Evolutionary conservation across 805 yeast genomes (phyloP).

Genomic region (Zygosaccharomyces bailii): DNA sequence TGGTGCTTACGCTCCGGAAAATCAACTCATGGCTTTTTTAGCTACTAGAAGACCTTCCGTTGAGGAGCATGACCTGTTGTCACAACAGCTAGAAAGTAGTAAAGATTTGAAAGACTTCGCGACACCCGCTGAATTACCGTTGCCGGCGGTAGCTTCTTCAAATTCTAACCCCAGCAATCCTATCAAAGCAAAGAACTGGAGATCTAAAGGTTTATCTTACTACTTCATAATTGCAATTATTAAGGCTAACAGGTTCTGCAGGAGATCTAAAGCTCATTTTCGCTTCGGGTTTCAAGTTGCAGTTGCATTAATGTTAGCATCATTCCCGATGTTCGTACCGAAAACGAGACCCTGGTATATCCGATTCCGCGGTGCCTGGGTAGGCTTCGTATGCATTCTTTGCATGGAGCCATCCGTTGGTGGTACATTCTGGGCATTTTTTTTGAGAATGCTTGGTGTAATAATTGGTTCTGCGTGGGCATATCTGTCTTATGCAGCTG

Average conservation of each 20-base stretch:
- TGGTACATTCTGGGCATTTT: constrained; percentile 46
- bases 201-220: constrained; percentile 1
- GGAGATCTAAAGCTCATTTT: constrained; percentile 36
- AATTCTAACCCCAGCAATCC: neutral
- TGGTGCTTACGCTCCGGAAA: constrained; percentile 15
- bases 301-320: constrained; percentile 43
- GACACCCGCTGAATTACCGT: constrained; percentile 10
- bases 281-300: constrained; percentile 47
- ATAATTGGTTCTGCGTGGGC: constrained; percentile 50
- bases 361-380: constrained; percentile 49
- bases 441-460: constrained; percentile 47
- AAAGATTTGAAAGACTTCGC: constrained; percentile 3
- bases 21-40: constrained; percentile 7
- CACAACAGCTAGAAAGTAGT: constrained; percentile 19
- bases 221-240: constrained; percentile 8
- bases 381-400: constrained; percentile 50
- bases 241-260: constrained; percentile 20
- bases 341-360: constrained; percentile 47
- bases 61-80: constrained; percentile 30
- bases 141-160: constrained; percentile 6
- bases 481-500: constrained; percentile 45
- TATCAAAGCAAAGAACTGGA: neutral
- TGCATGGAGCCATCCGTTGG: constrained; percentile 51
- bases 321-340: constrained; percentile 51
- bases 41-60: constrained; percentile 27